These are phyloP conservation scores for Ceratocystis alfenasii DNA, from an alignment of 2,329 filamentous ascomycete genomes.

Conservation along the genomic window DNA sequence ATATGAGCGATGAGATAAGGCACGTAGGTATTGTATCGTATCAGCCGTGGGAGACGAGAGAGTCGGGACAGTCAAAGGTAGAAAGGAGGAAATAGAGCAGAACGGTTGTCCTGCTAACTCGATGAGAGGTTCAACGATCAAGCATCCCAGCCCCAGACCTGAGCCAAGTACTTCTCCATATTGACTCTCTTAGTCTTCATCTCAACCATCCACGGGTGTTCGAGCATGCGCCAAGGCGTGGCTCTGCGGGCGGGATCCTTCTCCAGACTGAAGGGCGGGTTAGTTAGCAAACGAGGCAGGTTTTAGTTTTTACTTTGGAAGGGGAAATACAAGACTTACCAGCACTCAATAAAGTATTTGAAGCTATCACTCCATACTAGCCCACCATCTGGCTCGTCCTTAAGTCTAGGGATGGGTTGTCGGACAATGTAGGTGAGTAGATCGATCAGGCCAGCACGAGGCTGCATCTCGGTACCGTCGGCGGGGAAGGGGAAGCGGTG, in stretches of 20 bases:
- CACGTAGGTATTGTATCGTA: too few relatives aligned
- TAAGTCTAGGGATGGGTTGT: slow-evolving; percentile 87
- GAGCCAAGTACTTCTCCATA: slow-evolving; percentile 85
- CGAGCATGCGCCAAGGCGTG: slow-evolving; percentile 95
- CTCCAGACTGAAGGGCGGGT: slow-evolving; percentile 54
- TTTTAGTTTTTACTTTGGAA: too few relatives aligned
- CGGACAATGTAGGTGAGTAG: slow-evolving; percentile 94
- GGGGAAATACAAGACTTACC: slow-evolving; percentile 48
- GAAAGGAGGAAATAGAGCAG: not conserved
- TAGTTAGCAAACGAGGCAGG: slow-evolving; percentile 16
- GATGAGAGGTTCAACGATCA: not conserved
- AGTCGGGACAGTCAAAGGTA: not conserved
- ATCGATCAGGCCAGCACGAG: slow-evolving; percentile 83
- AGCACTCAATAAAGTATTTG: slow-evolving; percentile 99
- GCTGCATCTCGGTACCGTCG: slow-evolving; percentile 91
- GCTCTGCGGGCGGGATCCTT: slow-evolving; percentile 80
- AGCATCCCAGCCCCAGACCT: slow-evolving; percentile 91
- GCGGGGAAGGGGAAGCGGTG: slow-evolving; percentile 97
- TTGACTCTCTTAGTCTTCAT: slow-evolving; percentile 95
- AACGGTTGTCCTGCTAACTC: too few relatives aligned
- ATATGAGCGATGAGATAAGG: too few relatives aligned
- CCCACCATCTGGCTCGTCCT: slow-evolving; percentile 79
- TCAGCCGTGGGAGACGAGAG: too few relatives aligned
- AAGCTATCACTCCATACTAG: slow-evolving; percentile 96
- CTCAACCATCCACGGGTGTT: slow-evolving; percentile 97